Conservation (phyloP, 2,329 filamentous ascomycete genomes). For the Hypoxylon sp. region DNA sequence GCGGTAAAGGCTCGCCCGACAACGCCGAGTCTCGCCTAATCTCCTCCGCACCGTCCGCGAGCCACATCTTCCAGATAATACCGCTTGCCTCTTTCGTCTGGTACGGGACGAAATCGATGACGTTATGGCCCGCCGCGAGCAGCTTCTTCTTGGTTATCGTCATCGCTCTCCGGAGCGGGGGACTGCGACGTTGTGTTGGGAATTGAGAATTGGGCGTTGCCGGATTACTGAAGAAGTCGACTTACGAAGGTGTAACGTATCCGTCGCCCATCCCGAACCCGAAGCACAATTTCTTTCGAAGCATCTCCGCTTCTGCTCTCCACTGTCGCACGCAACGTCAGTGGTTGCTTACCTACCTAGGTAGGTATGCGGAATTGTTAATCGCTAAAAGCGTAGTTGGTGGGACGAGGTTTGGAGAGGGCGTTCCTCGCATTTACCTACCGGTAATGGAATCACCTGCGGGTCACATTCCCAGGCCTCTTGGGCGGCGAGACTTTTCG, state of each 20-base stretch:
- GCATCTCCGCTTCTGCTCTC: slow-evolving; percentile 36
- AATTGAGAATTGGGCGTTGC: background rate
- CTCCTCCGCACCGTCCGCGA: slow-evolving; percentile 59
- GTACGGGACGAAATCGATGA: slow-evolving; percentile 61
- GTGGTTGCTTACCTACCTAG: background rate
- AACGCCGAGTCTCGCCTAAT: slow-evolving; percentile 54
- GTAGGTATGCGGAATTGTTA: too few species aligned
- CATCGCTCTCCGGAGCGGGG: slow-evolving; percentile 65
- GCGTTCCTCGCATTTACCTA: background rate
- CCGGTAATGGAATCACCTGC: slow-evolving; percentile 26
- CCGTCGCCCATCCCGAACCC: slow-evolving; percentile 42
- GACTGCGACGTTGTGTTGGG: background rate
- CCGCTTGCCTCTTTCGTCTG: slow-evolving; percentile 54
- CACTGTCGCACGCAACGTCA: slow-evolving; percentile 5
- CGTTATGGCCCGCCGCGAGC: slow-evolving; percentile 59
- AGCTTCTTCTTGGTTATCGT: slow-evolving; percentile 58
- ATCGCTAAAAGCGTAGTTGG: background rate
- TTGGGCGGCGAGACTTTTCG: slow-evolving; percentile 60
- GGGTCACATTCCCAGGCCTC: slow-evolving; percentile 61
- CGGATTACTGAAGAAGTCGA: background rate
- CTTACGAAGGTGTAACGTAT: slow-evolving; percentile 39
- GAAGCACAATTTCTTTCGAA: slow-evolving; percentile 40
- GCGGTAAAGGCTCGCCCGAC: slow-evolving; percentile 54
- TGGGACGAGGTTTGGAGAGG: too few species aligned
- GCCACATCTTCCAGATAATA: slow-evolving; percentile 59